A percentile compares a stretch with the other conserved stretches of the same genome.
Conservation (phyloP, 2,329 filamentous ascomycete genomes). For the Talaromyces amestolkiae region DNA sequence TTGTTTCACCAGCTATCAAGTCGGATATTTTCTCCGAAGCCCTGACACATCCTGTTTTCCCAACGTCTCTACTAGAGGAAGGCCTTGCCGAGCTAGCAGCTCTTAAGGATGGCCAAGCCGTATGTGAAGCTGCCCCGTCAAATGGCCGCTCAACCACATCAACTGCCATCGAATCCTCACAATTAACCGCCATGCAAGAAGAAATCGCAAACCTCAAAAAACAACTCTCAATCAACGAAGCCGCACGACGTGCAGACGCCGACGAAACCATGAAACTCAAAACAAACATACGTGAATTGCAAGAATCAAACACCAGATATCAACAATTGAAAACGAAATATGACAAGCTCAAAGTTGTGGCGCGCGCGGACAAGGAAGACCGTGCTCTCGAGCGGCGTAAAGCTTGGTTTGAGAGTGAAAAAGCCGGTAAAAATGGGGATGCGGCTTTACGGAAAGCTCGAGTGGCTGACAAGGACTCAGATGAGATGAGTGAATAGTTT, state of each 20-base stretch:
- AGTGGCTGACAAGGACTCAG: constrained; percentile 25
- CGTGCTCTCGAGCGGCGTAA: constrained; percentile 41
- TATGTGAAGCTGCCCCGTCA: not conserved
- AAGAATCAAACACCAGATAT: constrained; percentile 40
- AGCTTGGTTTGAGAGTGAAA: constrained; percentile 47
- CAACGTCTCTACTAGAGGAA: constrained; percentile 40
- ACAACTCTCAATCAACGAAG: constrained; percentile 35
- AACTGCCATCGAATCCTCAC: constrained; percentile 23
- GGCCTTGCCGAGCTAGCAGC: constrained; percentile 39
- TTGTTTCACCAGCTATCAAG: constrained; percentile 21
- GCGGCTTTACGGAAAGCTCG: constrained; percentile 36
- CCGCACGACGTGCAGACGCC: constrained; percentile 35
- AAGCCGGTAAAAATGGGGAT: constrained; percentile 43
- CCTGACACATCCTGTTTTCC: constrained; percentile 40
- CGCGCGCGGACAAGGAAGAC: constrained; percentile 40
- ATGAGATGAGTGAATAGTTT: constrained; percentile 10
- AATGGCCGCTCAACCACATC: not conserved
- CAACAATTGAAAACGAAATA: constrained; percentile 39
- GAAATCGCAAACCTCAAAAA: constrained; percentile 42
- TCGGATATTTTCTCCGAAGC: constrained; percentile 33
- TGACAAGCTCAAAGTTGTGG: constrained; percentile 30
- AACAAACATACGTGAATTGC: constrained; percentile 33
- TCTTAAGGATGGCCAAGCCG: constrained; percentile 24
- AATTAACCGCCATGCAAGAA: constrained; percentile 36
- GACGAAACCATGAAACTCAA: constrained; percentile 39